These are phyloP conservation scores for Casuarina cunninghamiana DNA, from an alignment of 306 rosid species.

Conservation along the genomic window DNA sequence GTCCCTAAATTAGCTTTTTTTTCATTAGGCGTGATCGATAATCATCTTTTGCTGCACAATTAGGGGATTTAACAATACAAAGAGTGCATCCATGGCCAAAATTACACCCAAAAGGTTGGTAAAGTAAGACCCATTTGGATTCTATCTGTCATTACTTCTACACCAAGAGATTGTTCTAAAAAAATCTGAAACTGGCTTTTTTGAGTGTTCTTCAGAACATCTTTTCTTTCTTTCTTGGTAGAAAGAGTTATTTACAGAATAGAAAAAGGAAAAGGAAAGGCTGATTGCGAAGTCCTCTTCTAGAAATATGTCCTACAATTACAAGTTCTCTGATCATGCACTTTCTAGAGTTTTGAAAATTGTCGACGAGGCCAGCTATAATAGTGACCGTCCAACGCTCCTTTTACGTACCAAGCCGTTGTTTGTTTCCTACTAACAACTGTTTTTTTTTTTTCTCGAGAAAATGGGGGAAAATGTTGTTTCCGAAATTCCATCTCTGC, in stretches of 20 bases:
- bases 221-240: too few relatives aligned
- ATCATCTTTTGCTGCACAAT: neutral
- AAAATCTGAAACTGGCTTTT: too few relatives aligned
- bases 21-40: neutral
- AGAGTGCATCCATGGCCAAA: neutral
- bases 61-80: neutral
- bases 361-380: neutral
- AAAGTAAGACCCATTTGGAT: too few relatives aligned
- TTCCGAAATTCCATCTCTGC: conserved; percentile 27
- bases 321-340: neutral
- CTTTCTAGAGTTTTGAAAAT: neutral
- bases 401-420: neutral
- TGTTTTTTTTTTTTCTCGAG: too few relatives aligned
- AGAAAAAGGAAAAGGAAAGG: too few relatives aligned
- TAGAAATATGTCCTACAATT: too few relatives aligned
- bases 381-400: neutral
- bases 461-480: neutral
- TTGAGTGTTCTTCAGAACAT: too few relatives aligned
- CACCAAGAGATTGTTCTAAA: too few relatives aligned
- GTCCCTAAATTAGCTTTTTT: neutral
- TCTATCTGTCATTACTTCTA: too few relatives aligned
- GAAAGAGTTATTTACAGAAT: too few relatives aligned
- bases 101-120: too few relatives aligned
- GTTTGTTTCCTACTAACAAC: neutral
- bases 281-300: too few relatives aligned